Percentiles rank a stretch among this genome's conserved stretches.
These are phyloP conservation scores for Oryza coarctata DNA, from an alignment of 176 grass and related monocot species.

Conservation along the genomic window DNA sequence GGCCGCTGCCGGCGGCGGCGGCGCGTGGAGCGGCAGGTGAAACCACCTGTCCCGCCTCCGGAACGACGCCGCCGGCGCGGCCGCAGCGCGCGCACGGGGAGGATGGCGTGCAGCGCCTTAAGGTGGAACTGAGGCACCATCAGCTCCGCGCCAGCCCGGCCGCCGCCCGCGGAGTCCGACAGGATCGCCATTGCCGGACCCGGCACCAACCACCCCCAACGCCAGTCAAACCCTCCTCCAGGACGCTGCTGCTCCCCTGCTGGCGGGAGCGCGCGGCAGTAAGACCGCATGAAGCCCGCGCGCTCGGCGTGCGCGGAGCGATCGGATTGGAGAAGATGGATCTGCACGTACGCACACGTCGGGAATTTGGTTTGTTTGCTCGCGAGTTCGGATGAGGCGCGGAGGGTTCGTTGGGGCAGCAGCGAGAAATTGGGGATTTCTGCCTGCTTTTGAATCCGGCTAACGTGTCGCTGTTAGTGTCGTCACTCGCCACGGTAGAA, in stretches of 20 bases:
- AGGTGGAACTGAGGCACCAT: slow-evolving; percentile 82
- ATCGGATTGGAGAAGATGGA: slow-evolving; percentile 24
- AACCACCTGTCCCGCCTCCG: slow-evolving; percentile 74
- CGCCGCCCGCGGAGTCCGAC: slow-evolving; percentile 47
- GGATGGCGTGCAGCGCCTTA: slow-evolving; percentile 87
- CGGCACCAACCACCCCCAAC: slow-evolving; percentile 2
- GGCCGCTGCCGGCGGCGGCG: slow-evolving; percentile 45
- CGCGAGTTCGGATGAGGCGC: background rate
- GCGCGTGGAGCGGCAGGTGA: slow-evolving; percentile 64
- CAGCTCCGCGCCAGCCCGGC: slow-evolving; percentile 63
- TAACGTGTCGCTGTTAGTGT: slow-evolving; percentile 47
- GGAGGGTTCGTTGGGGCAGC: background rate
- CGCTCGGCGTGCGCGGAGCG: background rate
- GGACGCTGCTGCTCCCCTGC: slow-evolving; percentile 22
- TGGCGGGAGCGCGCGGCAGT: slow-evolving; percentile 24
- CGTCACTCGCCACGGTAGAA: slow-evolving; percentile 22
- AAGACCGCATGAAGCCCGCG: slow-evolving; percentile 34
- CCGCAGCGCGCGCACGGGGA: slow-evolving; percentile 73
- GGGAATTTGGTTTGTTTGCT: background rate
- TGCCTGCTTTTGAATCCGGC: slow-evolving; percentile 44
- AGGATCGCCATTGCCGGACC: slow-evolving; percentile 46
- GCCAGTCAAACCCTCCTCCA: slow-evolving; percentile 31
- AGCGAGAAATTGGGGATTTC: slow-evolving; percentile 7
- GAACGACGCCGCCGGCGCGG: slow-evolving; percentile 14
- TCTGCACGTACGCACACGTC: slow-evolving; percentile 24